These are phyloP conservation scores for Erysimum pusillum DNA, from an alignment of 441 rosid species.

Conservation along the genomic window DNA sequence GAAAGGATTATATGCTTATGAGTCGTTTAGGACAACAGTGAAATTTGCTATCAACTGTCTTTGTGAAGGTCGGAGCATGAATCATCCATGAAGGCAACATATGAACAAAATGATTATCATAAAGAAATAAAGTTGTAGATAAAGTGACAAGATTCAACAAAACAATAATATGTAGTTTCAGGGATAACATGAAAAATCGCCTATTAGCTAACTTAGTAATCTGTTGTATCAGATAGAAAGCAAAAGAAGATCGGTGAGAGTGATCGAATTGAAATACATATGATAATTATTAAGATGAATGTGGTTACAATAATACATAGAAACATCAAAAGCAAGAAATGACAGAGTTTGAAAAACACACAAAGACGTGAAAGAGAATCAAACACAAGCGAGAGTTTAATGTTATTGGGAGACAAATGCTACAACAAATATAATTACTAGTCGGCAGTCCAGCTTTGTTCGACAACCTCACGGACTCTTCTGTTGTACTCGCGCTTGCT, in stretches of 20 bases:
- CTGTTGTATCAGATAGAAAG: not conserved
- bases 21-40: constrained; percentile 68
- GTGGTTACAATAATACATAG: constrained; percentile 18
- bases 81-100: constrained; percentile 34
- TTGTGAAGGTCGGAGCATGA: constrained; percentile 52
- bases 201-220: not conserved
- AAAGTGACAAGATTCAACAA: constrained; percentile 1
- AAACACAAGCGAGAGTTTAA: constrained; percentile 26
- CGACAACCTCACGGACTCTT: constrained; percentile 76
- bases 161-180: not conserved
- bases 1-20: constrained; percentile 72
- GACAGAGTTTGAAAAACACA: constrained; percentile 38
- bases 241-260: constrained; percentile 5
- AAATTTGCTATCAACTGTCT: constrained; percentile 76
- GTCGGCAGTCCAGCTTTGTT: constrained; percentile 86
- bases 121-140: not conserved
- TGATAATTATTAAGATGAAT: constrained; percentile 16
- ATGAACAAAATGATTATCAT: not conserved
- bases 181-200: not conserved
- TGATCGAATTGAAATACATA: constrained; percentile 13
- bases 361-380: constrained; percentile 28
- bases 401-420: constrained; percentile 30
- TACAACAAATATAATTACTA: constrained; percentile 41
- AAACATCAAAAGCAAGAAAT: constrained; percentile 38
- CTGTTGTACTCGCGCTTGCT: constrained; percentile 82